A percentile compares a stretch with the other conserved stretches of the same genome.
These are phyloP conservation scores for Cenchrus purpureus DNA, from an alignment of 176 grass and related monocot genomes.

Conservation along the genomic window DNA sequence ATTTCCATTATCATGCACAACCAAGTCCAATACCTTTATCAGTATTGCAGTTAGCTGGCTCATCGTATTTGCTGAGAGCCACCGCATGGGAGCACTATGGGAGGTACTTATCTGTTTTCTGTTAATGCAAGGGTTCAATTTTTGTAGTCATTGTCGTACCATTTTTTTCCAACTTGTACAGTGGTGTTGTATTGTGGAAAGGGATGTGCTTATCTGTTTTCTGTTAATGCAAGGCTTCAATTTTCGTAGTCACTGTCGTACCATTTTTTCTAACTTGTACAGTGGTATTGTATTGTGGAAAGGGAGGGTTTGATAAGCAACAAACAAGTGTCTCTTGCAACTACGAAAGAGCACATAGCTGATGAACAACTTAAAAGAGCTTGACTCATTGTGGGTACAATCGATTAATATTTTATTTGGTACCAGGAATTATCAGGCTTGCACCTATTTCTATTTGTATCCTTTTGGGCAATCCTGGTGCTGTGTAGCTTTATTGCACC, in stretches of 20 bases:
- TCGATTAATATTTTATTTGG: constrained; percentile 3
- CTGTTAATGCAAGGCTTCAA: constrained; percentile 26
- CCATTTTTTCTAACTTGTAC: not conserved
- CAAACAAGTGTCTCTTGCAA: constrained; percentile 6
- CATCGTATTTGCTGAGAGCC: constrained; percentile 78
- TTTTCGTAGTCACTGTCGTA: constrained; percentile 14
- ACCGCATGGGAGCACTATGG: constrained; percentile 96
- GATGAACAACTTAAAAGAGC: not conserved
- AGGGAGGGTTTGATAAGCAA: constrained; percentile 18
- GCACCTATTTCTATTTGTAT: not conserved
- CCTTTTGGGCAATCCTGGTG: not conserved
- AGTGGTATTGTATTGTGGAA: constrained; percentile 4
- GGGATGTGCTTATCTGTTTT: constrained; percentile 19
- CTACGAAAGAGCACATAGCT: constrained; percentile 27
- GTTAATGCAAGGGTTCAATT: constrained; percentile 32
- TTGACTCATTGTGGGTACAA: not conserved
- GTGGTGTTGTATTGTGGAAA: too few relatives aligned
- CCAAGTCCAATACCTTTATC: constrained; percentile 80
- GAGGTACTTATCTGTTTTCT: constrained; percentile 63
- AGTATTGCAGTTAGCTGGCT: constrained; percentile 88
- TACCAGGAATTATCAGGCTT: not conserved
- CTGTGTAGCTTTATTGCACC: not conserved
- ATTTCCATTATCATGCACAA: constrained; percentile 82
- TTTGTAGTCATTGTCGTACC: not conserved
- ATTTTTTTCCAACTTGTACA: not conserved